These are phyloP conservation scores for Leccinum subtestaceum DNA, from an alignment of 768 basidiomycete genomes.

Conservation along the genomic window DNA sequence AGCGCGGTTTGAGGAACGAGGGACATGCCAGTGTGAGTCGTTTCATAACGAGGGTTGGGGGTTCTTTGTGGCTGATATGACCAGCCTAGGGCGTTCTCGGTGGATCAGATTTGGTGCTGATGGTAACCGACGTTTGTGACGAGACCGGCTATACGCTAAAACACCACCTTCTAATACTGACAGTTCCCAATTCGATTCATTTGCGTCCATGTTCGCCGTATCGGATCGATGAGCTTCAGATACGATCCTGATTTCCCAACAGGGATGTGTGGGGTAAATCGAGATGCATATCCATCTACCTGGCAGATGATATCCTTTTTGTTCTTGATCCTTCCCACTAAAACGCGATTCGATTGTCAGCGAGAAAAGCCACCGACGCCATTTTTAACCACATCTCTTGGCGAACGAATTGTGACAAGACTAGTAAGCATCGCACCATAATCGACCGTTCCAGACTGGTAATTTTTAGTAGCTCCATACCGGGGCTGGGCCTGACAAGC, in stretches of 20 bases:
- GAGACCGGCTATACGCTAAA: neutral
- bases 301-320: neutral
- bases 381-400: neutral
- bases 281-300: neutral
- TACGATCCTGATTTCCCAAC: neutral
- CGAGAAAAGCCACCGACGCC: neutral
- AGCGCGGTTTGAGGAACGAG: neutral
- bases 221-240: neutral
- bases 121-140: neutral
- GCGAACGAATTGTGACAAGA: neutral
- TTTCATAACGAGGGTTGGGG: neutral
- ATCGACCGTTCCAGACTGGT: conserved; percentile 8
- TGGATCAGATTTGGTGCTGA: neutral
- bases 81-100: neutral
- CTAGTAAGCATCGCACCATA: neutral
- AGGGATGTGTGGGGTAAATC: neutral
- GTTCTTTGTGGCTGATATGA: neutral
- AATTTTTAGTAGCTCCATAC: neutral
- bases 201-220: neutral
- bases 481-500: neutral
- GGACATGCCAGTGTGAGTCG: neutral
- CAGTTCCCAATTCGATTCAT: neutral
- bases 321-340: neutral
- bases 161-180: neutral
- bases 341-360: neutral